Evolutionary conservation across 176 grass and related monocot genomes (phyloP).

Genomic region (Hordeum marinum): DNA sequence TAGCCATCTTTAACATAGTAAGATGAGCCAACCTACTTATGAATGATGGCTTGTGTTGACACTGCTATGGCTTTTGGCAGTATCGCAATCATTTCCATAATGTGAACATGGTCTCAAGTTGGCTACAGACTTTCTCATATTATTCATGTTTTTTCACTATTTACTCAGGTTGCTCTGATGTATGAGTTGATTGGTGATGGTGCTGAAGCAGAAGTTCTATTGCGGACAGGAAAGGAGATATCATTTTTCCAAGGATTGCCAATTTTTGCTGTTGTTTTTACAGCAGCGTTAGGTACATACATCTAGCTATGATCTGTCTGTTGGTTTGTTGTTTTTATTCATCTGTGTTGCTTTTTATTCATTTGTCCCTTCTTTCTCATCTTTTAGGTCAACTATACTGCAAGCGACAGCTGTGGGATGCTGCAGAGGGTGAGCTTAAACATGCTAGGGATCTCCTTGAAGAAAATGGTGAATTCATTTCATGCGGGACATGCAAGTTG

Average conservation of each 20-base stretch:
- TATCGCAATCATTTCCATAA: background rate
- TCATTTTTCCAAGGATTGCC: constrained; percentile 48
- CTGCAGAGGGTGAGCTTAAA: constrained; percentile 52
- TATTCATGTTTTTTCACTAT: background rate
- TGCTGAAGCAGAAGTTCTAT: constrained; percentile 68
- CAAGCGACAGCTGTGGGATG: constrained; percentile 60
- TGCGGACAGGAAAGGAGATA: constrained; percentile 69
- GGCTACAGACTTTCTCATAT: background rate
- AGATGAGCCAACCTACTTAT: constrained; percentile 9
- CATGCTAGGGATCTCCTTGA: constrained; percentile 50
- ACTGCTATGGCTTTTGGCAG: background rate
- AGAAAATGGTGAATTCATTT: constrained; percentile 38
- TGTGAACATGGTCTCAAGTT: constrained; percentile 3
- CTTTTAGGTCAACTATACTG: constrained; percentile 74
- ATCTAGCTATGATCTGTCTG: background rate
- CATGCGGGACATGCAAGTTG: constrained; percentile 56
- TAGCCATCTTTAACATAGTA: background rate
- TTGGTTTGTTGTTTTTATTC: background rate
- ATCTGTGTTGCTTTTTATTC: background rate
- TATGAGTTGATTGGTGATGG: constrained; percentile 72
- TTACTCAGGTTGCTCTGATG: constrained; percentile 56
- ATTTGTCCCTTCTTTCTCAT: background rate
- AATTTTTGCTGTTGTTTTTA: constrained; percentile 61
- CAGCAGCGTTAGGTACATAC: constrained; percentile 54
- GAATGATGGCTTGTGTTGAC: background rate